A percentile compares a stretch with the other conserved stretches of the same genome.
phyloP scores from a whole-genome alignment of 176 grass and related monocot species.

The Stipa capillata region DNA sequence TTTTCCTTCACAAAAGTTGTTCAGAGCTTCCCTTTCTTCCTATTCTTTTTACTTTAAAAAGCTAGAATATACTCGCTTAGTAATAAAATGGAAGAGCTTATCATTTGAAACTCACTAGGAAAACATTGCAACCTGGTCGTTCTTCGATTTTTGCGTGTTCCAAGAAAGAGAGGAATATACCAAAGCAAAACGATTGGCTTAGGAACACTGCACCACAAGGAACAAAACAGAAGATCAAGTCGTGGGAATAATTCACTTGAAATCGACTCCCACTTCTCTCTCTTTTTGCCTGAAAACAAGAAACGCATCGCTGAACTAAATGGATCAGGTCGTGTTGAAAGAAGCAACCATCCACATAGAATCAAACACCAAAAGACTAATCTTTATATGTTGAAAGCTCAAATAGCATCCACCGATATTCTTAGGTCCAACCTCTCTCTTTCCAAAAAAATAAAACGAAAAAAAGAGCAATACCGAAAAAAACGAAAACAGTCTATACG shows the following conservation, averaged over 20 bases:
- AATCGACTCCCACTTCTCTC: not conserved
- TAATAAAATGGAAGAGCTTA: not conserved
- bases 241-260: not conserved
- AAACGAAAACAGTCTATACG: not conserved
- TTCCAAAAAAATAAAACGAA: not conserved
- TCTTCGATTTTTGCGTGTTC: constrained; percentile 13
- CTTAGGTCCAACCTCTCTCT: not conserved
- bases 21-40: not conserved
- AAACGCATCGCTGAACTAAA: not conserved
- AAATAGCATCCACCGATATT: not conserved
- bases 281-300: not conserved
- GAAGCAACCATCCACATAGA: not conserved
- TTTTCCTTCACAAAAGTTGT: constrained; percentile 16
- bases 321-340: not conserved
- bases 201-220: not conserved
- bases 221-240: constrained; percentile 1
- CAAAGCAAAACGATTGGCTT: not conserved
- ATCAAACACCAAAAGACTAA: not conserved
- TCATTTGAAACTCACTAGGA: constrained; percentile 1
- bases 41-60: not conserved
- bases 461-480: not conserved
- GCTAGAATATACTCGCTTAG: not conserved
- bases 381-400: not conserved
- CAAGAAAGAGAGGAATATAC: constrained; percentile 9
- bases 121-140: not conserved